Conservation (phyloP, 2,329 filamentous ascomycete species). For the Ophiostoma sp. region DNA sequence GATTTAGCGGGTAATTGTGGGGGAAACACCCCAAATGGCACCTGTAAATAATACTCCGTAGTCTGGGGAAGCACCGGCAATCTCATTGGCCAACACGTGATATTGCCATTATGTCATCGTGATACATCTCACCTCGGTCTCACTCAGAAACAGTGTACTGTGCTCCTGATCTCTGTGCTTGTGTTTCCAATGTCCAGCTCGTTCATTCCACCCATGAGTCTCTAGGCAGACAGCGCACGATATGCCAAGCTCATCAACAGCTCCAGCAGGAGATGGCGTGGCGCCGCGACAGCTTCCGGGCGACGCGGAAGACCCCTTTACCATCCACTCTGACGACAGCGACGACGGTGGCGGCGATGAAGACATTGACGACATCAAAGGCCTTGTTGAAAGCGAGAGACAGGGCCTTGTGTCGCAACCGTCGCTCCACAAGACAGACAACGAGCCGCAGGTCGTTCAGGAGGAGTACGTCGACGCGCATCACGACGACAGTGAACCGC, state of each 20-base stretch:
- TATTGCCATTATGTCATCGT: neutral
- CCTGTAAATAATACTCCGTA: too few species aligned
- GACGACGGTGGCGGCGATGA: neutral
- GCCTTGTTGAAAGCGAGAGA: neutral
- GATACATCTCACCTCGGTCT: neutral
- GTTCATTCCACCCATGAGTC: too few species aligned
- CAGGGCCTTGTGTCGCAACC: neutral
- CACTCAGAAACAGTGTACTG: neutral
- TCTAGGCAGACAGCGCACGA: neutral
- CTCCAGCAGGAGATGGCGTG: neutral
- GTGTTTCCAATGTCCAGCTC: neutral
- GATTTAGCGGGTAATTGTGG: too few species aligned
- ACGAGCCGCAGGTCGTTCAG: neutral
- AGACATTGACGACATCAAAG: neutral
- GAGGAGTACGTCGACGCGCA: neutral
- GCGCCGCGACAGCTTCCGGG: neutral
- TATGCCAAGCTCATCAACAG: neutral
- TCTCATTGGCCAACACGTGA: neutral
- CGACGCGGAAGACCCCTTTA: neutral
- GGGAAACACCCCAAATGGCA: too few species aligned
- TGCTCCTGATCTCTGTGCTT: neutral
- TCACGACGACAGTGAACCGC: neutral
- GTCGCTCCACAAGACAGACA: neutral
- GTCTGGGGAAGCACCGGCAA: neutral
- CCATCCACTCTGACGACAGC: slow-evolving; percentile 1